Evolutionary conservation across 2,329 filamentous ascomycete species (phyloP).

Genomic region (Penicillium glabrum): DNA sequence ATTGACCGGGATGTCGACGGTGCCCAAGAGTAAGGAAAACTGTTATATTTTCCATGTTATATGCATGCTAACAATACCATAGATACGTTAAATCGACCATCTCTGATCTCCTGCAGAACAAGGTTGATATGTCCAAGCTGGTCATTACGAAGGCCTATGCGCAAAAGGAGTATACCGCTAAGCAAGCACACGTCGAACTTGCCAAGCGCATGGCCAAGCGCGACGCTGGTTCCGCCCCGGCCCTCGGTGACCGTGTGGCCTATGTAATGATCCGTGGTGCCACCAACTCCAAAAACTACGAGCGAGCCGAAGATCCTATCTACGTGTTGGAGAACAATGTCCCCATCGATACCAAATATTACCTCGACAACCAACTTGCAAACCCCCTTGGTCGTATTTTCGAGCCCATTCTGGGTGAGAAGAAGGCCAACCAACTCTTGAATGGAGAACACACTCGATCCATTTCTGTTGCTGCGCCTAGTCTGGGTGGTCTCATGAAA

Average conservation of each 20-base stretch:
- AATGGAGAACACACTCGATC: conserved; percentile 93
- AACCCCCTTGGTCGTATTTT: conserved; percentile 95
- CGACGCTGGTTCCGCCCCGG: conserved; percentile 89
- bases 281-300: conserved; percentile 88
- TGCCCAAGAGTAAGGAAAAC: conserved; percentile 77
- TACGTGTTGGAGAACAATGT: conserved; percentile 97
- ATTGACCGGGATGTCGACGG: conserved; percentile 89
- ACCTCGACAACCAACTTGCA: conserved; percentile 95
- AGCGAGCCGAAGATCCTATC: conserved; percentile 95
- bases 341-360: conserved; percentile 97
- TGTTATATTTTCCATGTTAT: not conserved
- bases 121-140: conserved; percentile 97
- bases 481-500: conserved; percentile 93
- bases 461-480: conserved; percentile 88
- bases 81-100: conserved; percentile 97
- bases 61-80: conserved; percentile 1
- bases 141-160: conserved; percentile 97
- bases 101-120: conserved; percentile 92
- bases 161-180: conserved; percentile 84
- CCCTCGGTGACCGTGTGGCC: conserved; percentile 90
- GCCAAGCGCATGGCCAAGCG: conserved; percentile 96
- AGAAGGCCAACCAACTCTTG: conserved; percentile 80
- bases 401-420: conserved; percentile 94
- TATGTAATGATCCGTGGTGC: conserved; percentile 97
- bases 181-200: conserved; percentile 94